Evolutionary conservation across 768 basidiomycete species (phyloP).

Genomic region (Auricularia sp.): DNA sequence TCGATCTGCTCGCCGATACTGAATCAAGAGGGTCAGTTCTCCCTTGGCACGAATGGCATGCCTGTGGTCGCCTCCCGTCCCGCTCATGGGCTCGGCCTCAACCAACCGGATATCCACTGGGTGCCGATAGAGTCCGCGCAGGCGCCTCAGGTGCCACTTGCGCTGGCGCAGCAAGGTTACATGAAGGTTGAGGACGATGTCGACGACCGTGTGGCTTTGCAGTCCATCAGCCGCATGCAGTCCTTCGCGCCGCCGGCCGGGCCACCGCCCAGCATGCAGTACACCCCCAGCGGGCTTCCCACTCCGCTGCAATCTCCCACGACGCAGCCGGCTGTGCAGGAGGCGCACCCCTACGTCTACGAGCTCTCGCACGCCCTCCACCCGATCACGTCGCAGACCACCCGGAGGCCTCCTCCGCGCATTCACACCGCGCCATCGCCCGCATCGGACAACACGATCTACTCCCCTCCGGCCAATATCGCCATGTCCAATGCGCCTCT

Average conservation of each 20-base stretch:
- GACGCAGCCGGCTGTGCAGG: background rate
- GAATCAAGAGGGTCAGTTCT: background rate
- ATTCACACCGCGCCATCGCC: background rate
- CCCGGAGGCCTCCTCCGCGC: background rate
- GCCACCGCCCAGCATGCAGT: background rate
- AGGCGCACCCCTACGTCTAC: background rate
- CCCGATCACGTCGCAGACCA: background rate
- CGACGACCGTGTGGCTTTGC: background rate
- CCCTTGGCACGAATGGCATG: background rate
- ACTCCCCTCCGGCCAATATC: too few species aligned
- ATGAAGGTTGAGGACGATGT: background rate
- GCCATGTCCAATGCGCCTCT: background rate
- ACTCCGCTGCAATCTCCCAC: background rate
- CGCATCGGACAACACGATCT: background rate
- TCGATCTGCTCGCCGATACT: background rate
- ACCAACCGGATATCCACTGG: background rate
- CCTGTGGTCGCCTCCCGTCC: background rate
- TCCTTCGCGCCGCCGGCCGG: background rate
- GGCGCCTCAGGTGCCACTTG: background rate
- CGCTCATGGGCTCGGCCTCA: background rate
- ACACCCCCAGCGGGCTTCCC: background rate
- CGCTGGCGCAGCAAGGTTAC: background rate
- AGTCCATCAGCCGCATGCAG: background rate
- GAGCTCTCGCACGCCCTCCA: background rate
- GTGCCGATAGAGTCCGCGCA: background rate